Conservation (phyloP, 495 filamentous ascomycete species). For the Talaromyces stipitatus region DNA sequence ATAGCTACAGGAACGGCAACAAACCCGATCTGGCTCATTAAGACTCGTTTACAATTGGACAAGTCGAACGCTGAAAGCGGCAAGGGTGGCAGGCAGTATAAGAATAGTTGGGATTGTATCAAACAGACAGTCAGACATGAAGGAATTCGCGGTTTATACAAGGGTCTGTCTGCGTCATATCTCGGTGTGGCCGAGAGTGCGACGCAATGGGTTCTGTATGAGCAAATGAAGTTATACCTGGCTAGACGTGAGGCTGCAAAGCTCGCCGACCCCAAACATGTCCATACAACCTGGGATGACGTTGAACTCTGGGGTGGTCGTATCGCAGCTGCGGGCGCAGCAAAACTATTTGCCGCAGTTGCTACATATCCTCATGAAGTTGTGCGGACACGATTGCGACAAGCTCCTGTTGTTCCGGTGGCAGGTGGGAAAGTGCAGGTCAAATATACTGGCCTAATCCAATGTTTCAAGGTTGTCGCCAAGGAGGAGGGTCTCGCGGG, state of each 20-base stretch:
- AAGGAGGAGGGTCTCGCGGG: constrained; percentile 49
- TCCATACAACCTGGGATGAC: constrained; percentile 34
- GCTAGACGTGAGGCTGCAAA: constrained; percentile 31
- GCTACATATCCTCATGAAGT: constrained; percentile 55
- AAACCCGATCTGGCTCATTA: constrained; percentile 55
- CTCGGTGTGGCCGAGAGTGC: constrained; percentile 50
- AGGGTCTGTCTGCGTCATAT: constrained; percentile 47
- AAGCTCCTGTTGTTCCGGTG: constrained; percentile 39
- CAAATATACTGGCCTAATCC: constrained; percentile 49
- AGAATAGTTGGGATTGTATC: constrained; percentile 47
- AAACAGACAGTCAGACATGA: constrained; percentile 46
- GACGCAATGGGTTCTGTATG: constrained; percentile 52
- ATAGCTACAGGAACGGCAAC: constrained; percentile 53
- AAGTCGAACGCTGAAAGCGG: constrained; percentile 37
- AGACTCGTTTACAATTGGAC: constrained; percentile 52
- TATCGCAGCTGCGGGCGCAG: constrained; percentile 40
- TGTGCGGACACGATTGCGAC: constrained; percentile 46
- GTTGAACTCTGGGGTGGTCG: constrained; percentile 42
- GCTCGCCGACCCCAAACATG: constrained; percentile 15
- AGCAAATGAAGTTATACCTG: constrained; percentile 46
- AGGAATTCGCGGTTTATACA: constrained; percentile 46
- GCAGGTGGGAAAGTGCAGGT: constrained; percentile 25
- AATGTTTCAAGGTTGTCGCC: constrained; percentile 46
- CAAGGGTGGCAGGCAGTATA: constrained; percentile 36
- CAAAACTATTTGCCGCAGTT: constrained; percentile 49